These are phyloP conservation scores for Mesembryanthemum crystallinum DNA, from an alignment of 148 eudicot genomes.

Conservation along the genomic window DNA sequence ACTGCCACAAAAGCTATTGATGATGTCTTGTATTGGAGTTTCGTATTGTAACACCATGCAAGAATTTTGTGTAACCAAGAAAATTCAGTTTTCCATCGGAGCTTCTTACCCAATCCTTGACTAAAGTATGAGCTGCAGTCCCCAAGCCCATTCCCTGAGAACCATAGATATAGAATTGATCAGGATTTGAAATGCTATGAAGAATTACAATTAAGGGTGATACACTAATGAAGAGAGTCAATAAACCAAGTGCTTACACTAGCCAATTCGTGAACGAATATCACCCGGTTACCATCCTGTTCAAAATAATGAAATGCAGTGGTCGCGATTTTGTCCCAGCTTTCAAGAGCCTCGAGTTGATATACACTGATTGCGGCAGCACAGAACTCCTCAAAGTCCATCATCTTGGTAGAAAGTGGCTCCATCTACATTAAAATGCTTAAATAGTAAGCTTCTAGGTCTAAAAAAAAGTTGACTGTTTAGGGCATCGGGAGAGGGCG, in stretches of 20 bases:
- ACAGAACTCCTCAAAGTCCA: constrained; percentile 87
- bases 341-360: constrained; percentile 91
- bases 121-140: constrained; percentile 54
- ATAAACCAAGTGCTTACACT: constrained; percentile 40
- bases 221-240: background rate
- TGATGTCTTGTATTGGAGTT: constrained; percentile 60
- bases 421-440: constrained; percentile 58
- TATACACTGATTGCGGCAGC: constrained; percentile 77
- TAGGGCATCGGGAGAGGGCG: background rate
- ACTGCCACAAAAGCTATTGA: constrained; percentile 29
- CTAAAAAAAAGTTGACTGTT: background rate
- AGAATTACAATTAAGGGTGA: background rate
- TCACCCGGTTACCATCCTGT: constrained; percentile 66
- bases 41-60: constrained; percentile 87
- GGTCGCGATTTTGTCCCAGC: constrained; percentile 75
- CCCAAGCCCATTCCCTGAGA: constrained; percentile 78
- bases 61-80: constrained; percentile 86
- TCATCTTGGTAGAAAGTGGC: constrained; percentile 53
- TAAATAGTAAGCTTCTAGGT: background rate
- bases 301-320: constrained; percentile 68
- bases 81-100: constrained; percentile 79
- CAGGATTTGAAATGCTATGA: constrained; percentile 1
- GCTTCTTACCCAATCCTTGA: constrained; percentile 86
- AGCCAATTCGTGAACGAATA: constrained; percentile 69
- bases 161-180: constrained; percentile 7